Evolutionary conservation across 495 filamentous ascomycete species (phyloP).

Genomic region (Xylaria scruposa): DNA sequence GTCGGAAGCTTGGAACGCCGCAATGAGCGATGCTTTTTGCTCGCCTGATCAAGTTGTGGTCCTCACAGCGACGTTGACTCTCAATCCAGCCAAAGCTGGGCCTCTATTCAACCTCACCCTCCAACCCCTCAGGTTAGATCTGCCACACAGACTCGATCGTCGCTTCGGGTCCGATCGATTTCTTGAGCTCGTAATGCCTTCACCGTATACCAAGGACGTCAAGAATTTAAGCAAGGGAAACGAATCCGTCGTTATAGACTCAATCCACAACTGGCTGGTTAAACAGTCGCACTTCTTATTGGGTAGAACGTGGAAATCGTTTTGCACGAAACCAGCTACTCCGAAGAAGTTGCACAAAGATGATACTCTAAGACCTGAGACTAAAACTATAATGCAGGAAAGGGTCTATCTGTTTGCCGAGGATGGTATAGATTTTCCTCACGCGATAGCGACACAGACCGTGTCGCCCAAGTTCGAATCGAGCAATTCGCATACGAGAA

Average conservation of each 20-base stretch:
- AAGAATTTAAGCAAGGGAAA: slow-evolving; percentile 29
- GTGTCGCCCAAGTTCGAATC: slow-evolving; percentile 38
- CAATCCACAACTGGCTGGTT: slow-evolving; percentile 51
- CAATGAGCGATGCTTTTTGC: slow-evolving; percentile 41
- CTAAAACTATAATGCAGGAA: slow-evolving; percentile 46
- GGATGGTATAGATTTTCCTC: slow-evolving; percentile 44
- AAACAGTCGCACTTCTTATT: slow-evolving; percentile 45
- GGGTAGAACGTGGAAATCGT: slow-evolving; percentile 54
- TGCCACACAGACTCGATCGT: slow-evolving; percentile 50
- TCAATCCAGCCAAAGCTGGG: slow-evolving; percentile 39
- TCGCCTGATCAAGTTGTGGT: slow-evolving; percentile 43
- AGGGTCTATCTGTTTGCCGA: slow-evolving; percentile 55
- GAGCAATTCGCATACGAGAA: slow-evolving; percentile 38
- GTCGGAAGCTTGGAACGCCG: slow-evolving; percentile 46
- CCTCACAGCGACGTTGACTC: slow-evolving; percentile 44
- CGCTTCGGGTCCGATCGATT: slow-evolving; percentile 57
- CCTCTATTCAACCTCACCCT: slow-evolving; percentile 48
- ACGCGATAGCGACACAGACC: slow-evolving; percentile 21
- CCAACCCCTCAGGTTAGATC: slow-evolving; percentile 48
- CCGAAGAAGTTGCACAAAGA: slow-evolving; percentile 47
- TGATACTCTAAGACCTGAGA: slow-evolving; percentile 42
- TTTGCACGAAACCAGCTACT: slow-evolving; percentile 48
- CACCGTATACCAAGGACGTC: slow-evolving; percentile 34
- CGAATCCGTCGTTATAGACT: slow-evolving; percentile 36
- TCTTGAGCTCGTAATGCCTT: slow-evolving; percentile 51